Base-by-base conservation (phyloP, 805 yeast species). In the Monosporozyma servazzii region DNA sequence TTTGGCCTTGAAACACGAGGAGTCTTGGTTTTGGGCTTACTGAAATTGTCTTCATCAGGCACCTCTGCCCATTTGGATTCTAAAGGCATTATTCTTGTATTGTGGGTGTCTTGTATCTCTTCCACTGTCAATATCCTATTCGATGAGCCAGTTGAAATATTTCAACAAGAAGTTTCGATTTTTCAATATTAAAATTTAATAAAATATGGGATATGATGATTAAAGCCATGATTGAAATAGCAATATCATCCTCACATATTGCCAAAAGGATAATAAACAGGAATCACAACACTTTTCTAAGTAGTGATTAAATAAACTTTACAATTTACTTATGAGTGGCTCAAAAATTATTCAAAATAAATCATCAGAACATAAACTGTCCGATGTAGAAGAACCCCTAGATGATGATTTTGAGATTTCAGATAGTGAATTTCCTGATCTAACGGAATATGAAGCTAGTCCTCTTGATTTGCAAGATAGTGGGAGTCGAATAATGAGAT, bases 31-130 rank as follows among this genome's bases (percentile, higher is more conserved):
- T 20, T 23, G 10, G 5, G 20, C 31, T 5, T 15, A 5, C 11
- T 27, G 10, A 11, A 21, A 23, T 21, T 21, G 25, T 33, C 30
- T 17, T 30, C 51, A 15, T 23, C 47, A n/a, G 61, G 54, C 13
- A 51, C 61, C 43, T 57, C 59, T 11, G 67, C 67, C 68, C 68
- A 64, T 51, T 51, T 63, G 3, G 68, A 64, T 47, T 62, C 65
- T 39, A 64, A 46, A 11, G 56, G 59, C 66, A 62, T 62, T 21
- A 4, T n/a, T 13, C 5, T 13, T 11, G n/a, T n/a, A n/a, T n/a
- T n/a, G n/a, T n/a, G n/a, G n/a, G n/a, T n/a, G n/a, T n/a, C n/a
- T n/a, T n/a, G n/a, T n/a, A n/a, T n/a, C n/a, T n/a, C n/a, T n/a
- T n/a, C 37, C 37, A 39, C 25, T 39, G 42, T 18, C 10, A 9